These are phyloP conservation scores for Xylaria sp. DNA, from an alignment of 495 filamentous ascomycete genomes.

Conservation along the genomic window DNA sequence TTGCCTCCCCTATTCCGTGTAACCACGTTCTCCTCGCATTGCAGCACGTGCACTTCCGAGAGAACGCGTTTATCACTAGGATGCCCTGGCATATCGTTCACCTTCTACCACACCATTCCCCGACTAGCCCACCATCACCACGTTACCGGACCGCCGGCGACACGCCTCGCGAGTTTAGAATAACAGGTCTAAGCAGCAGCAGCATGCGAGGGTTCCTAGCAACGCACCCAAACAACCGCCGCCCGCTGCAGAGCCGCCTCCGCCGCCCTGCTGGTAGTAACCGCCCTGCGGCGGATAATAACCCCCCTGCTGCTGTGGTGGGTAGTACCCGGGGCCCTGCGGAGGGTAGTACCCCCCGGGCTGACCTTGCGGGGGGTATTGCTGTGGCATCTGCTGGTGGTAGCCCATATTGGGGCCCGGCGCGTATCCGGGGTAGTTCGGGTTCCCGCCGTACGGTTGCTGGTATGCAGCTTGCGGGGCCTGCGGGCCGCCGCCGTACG, in stretches of 20 bases:
- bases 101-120: not conserved
- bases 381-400: constrained; percentile 40
- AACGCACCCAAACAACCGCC: constrained; percentile 46
- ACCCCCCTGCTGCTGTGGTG: constrained; percentile 30
- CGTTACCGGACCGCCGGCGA: not conserved
- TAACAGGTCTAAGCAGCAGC: constrained; percentile 57
- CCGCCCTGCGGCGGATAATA: constrained; percentile 34
- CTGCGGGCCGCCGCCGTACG: constrained; percentile 44
- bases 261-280: constrained; percentile 33
- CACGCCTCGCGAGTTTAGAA: constrained; percentile 39
- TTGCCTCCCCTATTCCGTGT: not conserved
- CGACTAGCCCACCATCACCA: not conserved
- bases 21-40: not conserved
- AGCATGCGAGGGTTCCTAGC: constrained; percentile 52
- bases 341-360: constrained; percentile 34
- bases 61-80: not conserved
- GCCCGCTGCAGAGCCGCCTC: constrained; percentile 2
- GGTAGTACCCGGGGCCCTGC: constrained; percentile 31
- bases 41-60: not conserved
- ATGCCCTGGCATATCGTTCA: not conserved
- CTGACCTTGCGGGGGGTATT: constrained; percentile 33
- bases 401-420: constrained; percentile 50
- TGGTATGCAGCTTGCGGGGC: constrained; percentile 42
- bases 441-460: constrained; percentile 34
- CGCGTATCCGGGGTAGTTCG: constrained; percentile 44